Evolutionary conservation across 805 yeast genomes (phyloP).

Genomic region (Yarrowia sp.): DNA sequence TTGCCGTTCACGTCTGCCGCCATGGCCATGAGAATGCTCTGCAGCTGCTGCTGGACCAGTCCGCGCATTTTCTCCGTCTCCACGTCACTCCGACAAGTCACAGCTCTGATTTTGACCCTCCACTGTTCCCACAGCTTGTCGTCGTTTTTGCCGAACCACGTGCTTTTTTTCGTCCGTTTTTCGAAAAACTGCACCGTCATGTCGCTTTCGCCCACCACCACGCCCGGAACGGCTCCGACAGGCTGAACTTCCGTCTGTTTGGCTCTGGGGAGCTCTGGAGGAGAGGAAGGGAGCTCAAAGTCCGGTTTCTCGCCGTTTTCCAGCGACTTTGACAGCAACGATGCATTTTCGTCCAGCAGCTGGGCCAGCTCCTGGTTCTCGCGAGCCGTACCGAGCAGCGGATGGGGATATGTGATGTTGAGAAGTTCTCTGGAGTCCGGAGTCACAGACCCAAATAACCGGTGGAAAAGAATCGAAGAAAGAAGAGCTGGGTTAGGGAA

Average conservation of each 20-base stretch:
- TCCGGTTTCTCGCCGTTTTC: constrained; percentile 41
- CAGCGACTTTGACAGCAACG: constrained; percentile 45
- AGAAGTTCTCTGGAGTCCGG: constrained; percentile 59
- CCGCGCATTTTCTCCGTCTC: constrained; percentile 42
- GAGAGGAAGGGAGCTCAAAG: constrained; percentile 5
- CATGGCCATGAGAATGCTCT: constrained; percentile 55
- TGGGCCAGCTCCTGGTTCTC: constrained; percentile 58
- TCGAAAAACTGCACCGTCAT: constrained; percentile 48
- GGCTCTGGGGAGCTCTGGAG: not conserved
- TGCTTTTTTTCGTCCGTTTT: constrained; percentile 41
- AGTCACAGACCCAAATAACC: constrained; percentile 68
- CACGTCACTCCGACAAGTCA: constrained; percentile 14
- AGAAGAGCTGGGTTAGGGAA: constrained; percentile 50
- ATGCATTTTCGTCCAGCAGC: constrained; percentile 52
- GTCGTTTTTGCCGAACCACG: constrained; percentile 48
- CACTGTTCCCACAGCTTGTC: constrained; percentile 73
- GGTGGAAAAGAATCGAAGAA: constrained; percentile 70
- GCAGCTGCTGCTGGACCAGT: constrained; percentile 52
- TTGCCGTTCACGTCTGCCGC: constrained; percentile 61
- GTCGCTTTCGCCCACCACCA: constrained; percentile 19
- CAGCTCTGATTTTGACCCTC: constrained; percentile 57
- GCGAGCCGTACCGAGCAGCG: constrained; percentile 52
- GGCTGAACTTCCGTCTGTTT: constrained; percentile 2
- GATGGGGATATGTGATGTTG: constrained; percentile 27
- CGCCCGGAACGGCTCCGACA: constrained; percentile 9